Evolutionary conservation across 1,284 basidiomycete genomes (phyloP), one percentile per base, ranked within the genome.

Genomic region (Ustilago hordei): DNA sequence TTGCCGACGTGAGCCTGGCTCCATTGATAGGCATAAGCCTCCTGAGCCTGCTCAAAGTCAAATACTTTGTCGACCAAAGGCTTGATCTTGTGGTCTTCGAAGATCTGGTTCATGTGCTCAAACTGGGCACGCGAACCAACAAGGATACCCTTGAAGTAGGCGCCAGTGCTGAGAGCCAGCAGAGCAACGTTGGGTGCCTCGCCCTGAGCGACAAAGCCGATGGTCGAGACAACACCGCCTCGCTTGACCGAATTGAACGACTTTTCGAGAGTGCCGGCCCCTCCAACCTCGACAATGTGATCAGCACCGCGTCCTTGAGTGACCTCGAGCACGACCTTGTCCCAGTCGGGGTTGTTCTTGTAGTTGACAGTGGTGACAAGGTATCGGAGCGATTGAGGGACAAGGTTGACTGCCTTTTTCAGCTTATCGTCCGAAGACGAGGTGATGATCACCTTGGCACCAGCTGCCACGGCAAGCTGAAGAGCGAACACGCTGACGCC

Each of bases 391-490:
- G 82, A 76, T 34, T 84, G 75, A 19, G 74, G 69, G 35, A 87
- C 65, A 2, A 86, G 77, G 8, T 38, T n/a, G 15, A 64, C 48
- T 0, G 81, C 86, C 38, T 80, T 78, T 38, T 84, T 78, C 31
- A 88, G 83, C 83, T 92, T 92, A 39, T 89, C 88, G 71, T 91
- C 90, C 0, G 90, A 90, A 0, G 90, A 91, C 0, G 90, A 91
- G 0, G 90, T 91, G 31, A 88, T 87, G 66, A 92, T 90, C 19
- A 90, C 90, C 4, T 84, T 88, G 2, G 90, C 90, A 13, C 91
- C 91, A 0, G 89, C 87, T 0, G 89, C 90, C 19, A 89, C 86
- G 0, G 90, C 90, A 50, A 91, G 86, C 81, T 91, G 90, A 54
- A 87, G 86, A 79, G 32, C 85, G 89, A 78, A 89, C 88, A 89